These are phyloP conservation scores for Thalassiosira exigua DNA, from an alignment of 352 stramenopile species.

Conservation along the genomic window DNA sequence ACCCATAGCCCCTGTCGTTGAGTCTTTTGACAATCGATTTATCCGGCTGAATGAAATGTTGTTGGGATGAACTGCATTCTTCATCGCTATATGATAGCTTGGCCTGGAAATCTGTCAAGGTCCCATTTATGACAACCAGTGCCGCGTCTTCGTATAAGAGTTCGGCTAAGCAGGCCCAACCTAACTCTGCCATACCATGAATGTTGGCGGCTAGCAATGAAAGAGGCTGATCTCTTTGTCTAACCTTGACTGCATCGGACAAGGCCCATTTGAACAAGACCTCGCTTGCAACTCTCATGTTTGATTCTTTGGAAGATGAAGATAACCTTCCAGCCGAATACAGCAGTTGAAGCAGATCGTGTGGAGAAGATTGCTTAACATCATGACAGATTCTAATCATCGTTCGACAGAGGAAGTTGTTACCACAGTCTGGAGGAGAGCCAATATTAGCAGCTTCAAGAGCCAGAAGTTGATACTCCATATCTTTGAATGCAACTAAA, in stretches of 20 bases:
- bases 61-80: slow-evolving; percentile 8
- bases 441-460: slow-evolving; percentile 25
- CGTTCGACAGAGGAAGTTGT: slow-evolving; percentile 33
- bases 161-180: slow-evolving; percentile 40
- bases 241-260: slow-evolving; percentile 23
- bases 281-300: slow-evolving; percentile 23
- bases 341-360: slow-evolving; percentile 34
- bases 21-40: slow-evolving; percentile 57
- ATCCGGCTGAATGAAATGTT: slow-evolving; percentile 33
- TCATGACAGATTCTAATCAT: slow-evolving; percentile 29
- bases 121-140: slow-evolving; percentile 12
- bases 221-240: slow-evolving; percentile 1
- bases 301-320: slow-evolving; percentile 11
- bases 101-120: slow-evolving; percentile 26
- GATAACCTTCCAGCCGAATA: slow-evolving; percentile 12
- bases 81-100: slow-evolving; percentile 8
- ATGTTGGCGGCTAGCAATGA: slow-evolving; percentile 7
- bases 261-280: slow-evolving; percentile 35
- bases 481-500: not conserved
- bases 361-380: slow-evolving; percentile 32
- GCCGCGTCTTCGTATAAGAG: slow-evolving; percentile 10
- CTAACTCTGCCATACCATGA: slow-evolving; percentile 41
- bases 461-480: slow-evolving; percentile 39
- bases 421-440: no score
- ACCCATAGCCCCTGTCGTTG: slow-evolving; percentile 64